Conservation (phyloP, 2,329 filamentous ascomycete species). For the Fusarium phyllophilum region DNA sequence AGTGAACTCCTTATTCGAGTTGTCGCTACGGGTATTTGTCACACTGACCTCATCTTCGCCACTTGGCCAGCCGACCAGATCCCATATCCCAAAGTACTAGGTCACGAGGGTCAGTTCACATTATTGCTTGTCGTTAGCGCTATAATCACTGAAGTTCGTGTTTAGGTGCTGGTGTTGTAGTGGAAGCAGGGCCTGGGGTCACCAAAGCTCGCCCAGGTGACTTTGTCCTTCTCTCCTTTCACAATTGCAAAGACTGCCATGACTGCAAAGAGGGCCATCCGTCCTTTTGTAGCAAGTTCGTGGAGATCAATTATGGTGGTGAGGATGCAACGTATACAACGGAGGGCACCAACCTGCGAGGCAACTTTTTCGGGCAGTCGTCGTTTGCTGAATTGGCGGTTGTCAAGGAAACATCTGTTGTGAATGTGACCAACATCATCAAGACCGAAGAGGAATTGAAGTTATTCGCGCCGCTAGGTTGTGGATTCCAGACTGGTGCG, state of each 20-base stretch:
- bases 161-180: neutral
- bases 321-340: neutral
- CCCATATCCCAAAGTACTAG: neutral
- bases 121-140: accelerated
- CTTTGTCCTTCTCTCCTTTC: neutral
- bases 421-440: neutral
- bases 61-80: neutral
- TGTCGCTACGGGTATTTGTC: constrained; percentile 1
- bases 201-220: neutral
- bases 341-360: neutral
- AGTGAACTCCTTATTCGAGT: neutral
- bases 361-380: neutral
- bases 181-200: neutral
- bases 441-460: neutral
- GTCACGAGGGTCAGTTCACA: neutral
- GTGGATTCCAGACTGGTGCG: neutral
- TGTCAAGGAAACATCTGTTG: neutral
- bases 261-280: neutral
- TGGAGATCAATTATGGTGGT: neutral
- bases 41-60: neutral
- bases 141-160: neutral
- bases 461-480: neutral
- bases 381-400: neutral
- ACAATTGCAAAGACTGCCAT: neutral
- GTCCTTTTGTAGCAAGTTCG: neutral